Evolutionary conservation across 495 filamentous ascomycete genomes (phyloP).

Genomic region (Jackrogersella minutella): DNA sequence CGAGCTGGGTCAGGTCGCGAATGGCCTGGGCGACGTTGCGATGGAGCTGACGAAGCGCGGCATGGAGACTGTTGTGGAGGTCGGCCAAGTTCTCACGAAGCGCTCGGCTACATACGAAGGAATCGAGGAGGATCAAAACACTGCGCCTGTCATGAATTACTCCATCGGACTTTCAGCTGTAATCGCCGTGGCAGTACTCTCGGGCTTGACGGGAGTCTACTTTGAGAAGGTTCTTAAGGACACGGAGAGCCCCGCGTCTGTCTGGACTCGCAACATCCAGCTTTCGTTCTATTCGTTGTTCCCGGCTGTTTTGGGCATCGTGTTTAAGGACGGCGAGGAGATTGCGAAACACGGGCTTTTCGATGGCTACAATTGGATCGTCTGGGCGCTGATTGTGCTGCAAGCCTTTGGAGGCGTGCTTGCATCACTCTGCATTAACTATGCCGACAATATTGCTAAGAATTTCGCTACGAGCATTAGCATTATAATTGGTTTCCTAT

Average conservation of each 20-base stretch:
- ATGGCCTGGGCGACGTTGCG: conserved; percentile 55
- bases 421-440: conserved; percentile 83
- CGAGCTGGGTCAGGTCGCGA: conserved; percentile 61
- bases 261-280: conserved; percentile 96
- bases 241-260: conserved; percentile 68
- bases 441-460: conserved; percentile 88
- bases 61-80: conserved; percentile 52
- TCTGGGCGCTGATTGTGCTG: conserved; percentile 83
- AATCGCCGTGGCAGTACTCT: conserved; percentile 75
- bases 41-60: conserved; percentile 58
- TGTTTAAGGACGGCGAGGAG: conserved; percentile 84
- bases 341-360: conserved; percentile 89
- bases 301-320: conserved; percentile 83
- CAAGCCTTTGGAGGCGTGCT: conserved; percentile 86
- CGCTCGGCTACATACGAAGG: conserved; percentile 97
- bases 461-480: conserved; percentile 92
- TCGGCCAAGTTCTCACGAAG: conserved; percentile 57
- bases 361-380: conserved; percentile 88
- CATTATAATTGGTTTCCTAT: conserved; percentile 83
- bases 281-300: conserved; percentile 91
- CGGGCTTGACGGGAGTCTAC: conserved; percentile 85
- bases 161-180: conserved; percentile 81
- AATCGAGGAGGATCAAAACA: conserved; percentile 80
- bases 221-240: conserved; percentile 97
- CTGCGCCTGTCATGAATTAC: conserved; percentile 73